phyloP scores from a whole-genome alignment of 1,284 basidiomycete genomes.

The Sanghuangporus weigelae region DNA sequence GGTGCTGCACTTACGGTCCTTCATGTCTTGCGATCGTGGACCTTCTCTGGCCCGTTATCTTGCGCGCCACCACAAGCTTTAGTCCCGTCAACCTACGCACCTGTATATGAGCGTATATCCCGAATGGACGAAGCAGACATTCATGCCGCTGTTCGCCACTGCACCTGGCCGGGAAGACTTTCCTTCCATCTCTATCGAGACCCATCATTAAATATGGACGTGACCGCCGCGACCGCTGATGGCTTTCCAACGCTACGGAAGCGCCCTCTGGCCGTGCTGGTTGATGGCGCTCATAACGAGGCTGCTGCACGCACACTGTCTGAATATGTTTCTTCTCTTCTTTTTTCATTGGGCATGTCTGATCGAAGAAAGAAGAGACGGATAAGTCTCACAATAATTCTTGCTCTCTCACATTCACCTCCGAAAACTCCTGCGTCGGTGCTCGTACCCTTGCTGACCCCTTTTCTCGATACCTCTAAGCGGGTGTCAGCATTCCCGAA shows the following conservation, averaged over 20 bases:
- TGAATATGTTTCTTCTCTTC: slow-evolving; percentile 58
- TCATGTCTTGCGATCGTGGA: slow-evolving; percentile 39
- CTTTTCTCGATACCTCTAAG: slow-evolving; percentile 30
- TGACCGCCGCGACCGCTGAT: not conserved
- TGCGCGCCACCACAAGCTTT: not conserved
- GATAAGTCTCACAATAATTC: slow-evolving; percentile 57
- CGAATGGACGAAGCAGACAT: slow-evolving; percentile 36
- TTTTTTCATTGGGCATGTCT: slow-evolving; percentile 21
- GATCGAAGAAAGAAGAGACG: slow-evolving; percentile 21
- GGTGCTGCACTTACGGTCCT: slow-evolving; percentile 65
- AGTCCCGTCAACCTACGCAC: not conserved
- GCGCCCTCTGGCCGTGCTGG: slow-evolving; percentile 46
- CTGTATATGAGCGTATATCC: slow-evolving; percentile 15
- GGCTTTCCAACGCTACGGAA: not conserved
- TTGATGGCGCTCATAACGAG: slow-evolving; percentile 96
- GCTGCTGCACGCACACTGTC: slow-evolving; percentile 72
- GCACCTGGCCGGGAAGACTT: slow-evolving; percentile 84
- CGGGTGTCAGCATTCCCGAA: not conserved
- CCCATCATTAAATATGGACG: not conserved
- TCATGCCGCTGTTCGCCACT: slow-evolving; percentile 43
- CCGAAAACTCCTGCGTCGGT: slow-evolving; percentile 73
- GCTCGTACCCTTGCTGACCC: slow-evolving; percentile 46
- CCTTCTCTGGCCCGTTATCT: not conserved
- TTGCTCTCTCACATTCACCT: slow-evolving; percentile 77
- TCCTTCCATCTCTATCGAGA: slow-evolving; percentile 49